phyloP scores from a whole-genome alignment of 2,329 filamentous ascomycete species.

The Monilinia laxa region DNA sequence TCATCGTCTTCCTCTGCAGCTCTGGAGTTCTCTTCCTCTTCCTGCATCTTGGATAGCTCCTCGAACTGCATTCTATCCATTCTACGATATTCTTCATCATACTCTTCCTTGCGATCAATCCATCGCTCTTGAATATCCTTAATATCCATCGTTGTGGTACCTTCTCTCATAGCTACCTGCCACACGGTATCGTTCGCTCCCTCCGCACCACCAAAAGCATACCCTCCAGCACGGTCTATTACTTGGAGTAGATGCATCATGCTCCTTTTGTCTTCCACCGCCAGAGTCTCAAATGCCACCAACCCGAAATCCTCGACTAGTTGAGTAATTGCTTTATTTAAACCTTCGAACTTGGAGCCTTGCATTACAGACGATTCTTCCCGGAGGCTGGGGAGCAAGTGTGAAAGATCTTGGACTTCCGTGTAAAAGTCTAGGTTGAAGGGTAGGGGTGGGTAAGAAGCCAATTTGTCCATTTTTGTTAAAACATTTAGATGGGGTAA shows the following conservation, averaged over 20 bases:
- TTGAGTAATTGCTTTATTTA: slow-evolving; percentile 84
- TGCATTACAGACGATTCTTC: slow-evolving; percentile 70
- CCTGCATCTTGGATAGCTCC: slow-evolving; percentile 62
- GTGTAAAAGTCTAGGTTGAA: slow-evolving; percentile 98
- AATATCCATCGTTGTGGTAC: slow-evolving; percentile 73
- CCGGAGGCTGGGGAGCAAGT: slow-evolving; percentile 78
- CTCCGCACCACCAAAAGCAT: slow-evolving; percentile 86
- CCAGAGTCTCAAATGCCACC: slow-evolving; percentile 88
- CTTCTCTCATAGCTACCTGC: slow-evolving; percentile 87
- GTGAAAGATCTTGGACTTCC: slow-evolving; percentile 88
- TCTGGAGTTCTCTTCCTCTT: slow-evolving; percentile 43
- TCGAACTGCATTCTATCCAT: slow-evolving; percentile 70
- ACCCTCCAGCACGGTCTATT: slow-evolving; percentile 89
- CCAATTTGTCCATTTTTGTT: slow-evolving; percentile 95
- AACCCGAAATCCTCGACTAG: slow-evolving; percentile 88
- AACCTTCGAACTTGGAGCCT: slow-evolving; percentile 73
- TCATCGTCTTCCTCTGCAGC: slow-evolving; percentile 36
- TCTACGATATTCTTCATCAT: slow-evolving; percentile 60
- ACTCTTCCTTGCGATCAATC: slow-evolving; percentile 86
- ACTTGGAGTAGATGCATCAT: slow-evolving; percentile 91
- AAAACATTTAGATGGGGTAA: slow-evolving; percentile 94
- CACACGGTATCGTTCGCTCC: slow-evolving; percentile 96
- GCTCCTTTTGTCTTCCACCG: slow-evolving; percentile 93
- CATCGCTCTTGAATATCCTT: slow-evolving; percentile 93
- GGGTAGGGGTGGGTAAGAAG: slow-evolving; percentile 78